Evolutionary conservation across 2,329 filamentous ascomycete genomes (phyloP), one percentile per base, ranked within the genome.

Genomic region (Penicillium thymicola): DNA sequence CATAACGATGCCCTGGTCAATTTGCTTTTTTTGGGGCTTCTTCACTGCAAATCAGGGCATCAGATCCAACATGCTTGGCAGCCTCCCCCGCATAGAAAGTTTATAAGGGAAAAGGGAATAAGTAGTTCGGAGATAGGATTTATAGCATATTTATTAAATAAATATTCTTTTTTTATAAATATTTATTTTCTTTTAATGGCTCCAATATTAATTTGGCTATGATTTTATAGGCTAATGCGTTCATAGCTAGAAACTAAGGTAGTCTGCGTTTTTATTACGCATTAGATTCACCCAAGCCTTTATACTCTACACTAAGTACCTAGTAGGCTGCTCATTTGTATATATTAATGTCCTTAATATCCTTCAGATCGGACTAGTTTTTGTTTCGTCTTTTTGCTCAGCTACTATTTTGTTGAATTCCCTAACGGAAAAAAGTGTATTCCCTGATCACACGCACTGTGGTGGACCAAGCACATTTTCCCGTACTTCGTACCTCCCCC

Each of bases 1-100:
- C 34, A 54, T 44, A 34, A 34, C 13, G 28, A 37, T 40, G 51
- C n/a, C 42, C 32, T 49, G 4, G 40, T 50, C 34, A 46, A 36
- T 40, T 43, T 55, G 16, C 13, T 23, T 53, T 53, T 57, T 53
- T 48, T 46, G 27, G 37, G 30, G n/a, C 55, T 54, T 62, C 54
- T 50, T 60, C 57, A 64, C 59, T 64, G 62, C 63, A 65, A 63
- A 65, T 65, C 62, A 65, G 55, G 54, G 58, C 51, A 38, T 59
- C 51, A 40, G 54, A 59, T 62, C 53, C 62, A 56, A 59, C 60
- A 64, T 63, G 56, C 61, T 63, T 61, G 62, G 62, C 63, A 64
- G 62, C 55, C 56, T 65, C 58, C 65, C 63, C 65, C 65, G 63
- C 65, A 67, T 62, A 54, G 23, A 63, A 65, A 64, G 60, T 65